Conservation (phyloP, 1,284 basidiomycete species). For the Kalmanozyma brasiliensis region DNA sequence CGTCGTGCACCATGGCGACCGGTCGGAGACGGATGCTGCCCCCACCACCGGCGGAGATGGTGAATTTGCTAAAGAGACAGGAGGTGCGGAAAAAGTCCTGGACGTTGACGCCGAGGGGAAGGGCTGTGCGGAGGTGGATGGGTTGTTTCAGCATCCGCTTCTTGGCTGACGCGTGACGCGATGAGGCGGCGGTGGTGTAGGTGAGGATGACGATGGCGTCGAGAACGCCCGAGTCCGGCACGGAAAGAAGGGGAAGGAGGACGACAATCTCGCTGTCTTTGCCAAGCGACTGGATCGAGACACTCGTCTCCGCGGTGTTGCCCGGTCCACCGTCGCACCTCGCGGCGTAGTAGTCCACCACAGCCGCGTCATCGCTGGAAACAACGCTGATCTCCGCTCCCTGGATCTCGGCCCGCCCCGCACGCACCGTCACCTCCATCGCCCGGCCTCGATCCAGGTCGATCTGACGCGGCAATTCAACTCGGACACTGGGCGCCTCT, state of each 20-base stretch:
- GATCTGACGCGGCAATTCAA: slow-evolving; percentile 43
- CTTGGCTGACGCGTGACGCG: slow-evolving; percentile 17
- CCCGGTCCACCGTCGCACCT: too few relatives aligned
- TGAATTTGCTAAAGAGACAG: slow-evolving; percentile 57
- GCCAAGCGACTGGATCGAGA: slow-evolving; percentile 10
- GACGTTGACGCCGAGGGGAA: slow-evolving; percentile 66
- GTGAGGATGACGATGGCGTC: slow-evolving; percentile 25
- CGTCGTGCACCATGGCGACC: slow-evolving; percentile 33
- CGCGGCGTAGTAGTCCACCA: slow-evolving; percentile 8
- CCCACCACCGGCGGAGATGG: slow-evolving; percentile 47
- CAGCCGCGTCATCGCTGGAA: slow-evolving; percentile 7
- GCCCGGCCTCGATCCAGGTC: slow-evolving; percentile 47
- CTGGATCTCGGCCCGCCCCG: slow-evolving; percentile 50
- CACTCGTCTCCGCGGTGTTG: background rate
- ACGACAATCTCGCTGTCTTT: slow-evolving; percentile 8
- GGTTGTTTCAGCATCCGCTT: slow-evolving; percentile 20
- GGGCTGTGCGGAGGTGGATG: slow-evolving; percentile 30
- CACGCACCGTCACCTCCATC: slow-evolving; percentile 40
- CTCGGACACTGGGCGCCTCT: slow-evolving; percentile 34
- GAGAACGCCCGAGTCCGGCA: slow-evolving; percentile 31
- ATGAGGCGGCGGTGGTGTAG: slow-evolving; percentile 12
- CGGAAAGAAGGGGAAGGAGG: slow-evolving; percentile 28
- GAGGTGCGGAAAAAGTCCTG: slow-evolving; percentile 64
- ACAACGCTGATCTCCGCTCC: slow-evolving; percentile 35
- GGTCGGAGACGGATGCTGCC: slow-evolving; percentile 38